phyloP scores from a whole-genome alignment of 768 basidiomycete species.

The Phylloporus arenicola region DNA sequence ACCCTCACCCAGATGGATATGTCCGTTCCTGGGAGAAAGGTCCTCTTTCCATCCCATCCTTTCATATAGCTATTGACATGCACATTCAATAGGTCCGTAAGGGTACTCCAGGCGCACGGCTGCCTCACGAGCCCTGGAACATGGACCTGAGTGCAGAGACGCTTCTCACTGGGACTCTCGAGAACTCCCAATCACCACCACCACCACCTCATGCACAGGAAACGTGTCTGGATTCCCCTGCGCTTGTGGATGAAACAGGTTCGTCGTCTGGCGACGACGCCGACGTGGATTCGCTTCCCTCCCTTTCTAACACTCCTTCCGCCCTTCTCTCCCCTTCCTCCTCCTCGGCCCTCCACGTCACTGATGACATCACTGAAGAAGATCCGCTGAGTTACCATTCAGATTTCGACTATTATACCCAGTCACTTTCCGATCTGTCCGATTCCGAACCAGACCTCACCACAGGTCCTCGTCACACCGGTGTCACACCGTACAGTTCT shows the following conservation, averaged over 20 bases:
- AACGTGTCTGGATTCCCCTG: constrained; percentile 5
- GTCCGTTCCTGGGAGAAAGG: constrained; percentile 33
- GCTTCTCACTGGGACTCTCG: background rate
- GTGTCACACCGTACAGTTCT: constrained; percentile 17
- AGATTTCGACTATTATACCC: constrained; percentile 34
- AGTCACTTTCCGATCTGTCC: constrained; percentile 26
- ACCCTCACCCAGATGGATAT: constrained; percentile 35
- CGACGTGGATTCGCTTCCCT: constrained; percentile 31
- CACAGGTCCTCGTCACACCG: constrained; percentile 2
- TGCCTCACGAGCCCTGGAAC: constrained; percentile 42
- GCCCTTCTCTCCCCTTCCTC: constrained; percentile 36
- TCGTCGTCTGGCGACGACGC: constrained; percentile 21
- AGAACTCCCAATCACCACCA: background rate
- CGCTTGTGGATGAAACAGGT: constrained; percentile 18
- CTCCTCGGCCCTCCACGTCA: constrained; percentile 20
- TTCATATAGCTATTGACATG: background rate
- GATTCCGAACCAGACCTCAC: constrained; percentile 25
- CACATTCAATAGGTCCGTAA: constrained; percentile 31
- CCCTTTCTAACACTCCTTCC: constrained; percentile 29
- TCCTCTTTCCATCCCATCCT: constrained; percentile 7
- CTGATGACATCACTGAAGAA: constrained; percentile 15
- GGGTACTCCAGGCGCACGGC: constrained; percentile 37
- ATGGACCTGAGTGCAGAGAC: constrained; percentile 18
- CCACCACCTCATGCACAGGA: background rate
- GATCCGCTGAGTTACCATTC: constrained; percentile 33